Conservation (phyloP, 2,329 filamentous ascomycete species). For the Pseudogymnoascus pannorum region DNA sequence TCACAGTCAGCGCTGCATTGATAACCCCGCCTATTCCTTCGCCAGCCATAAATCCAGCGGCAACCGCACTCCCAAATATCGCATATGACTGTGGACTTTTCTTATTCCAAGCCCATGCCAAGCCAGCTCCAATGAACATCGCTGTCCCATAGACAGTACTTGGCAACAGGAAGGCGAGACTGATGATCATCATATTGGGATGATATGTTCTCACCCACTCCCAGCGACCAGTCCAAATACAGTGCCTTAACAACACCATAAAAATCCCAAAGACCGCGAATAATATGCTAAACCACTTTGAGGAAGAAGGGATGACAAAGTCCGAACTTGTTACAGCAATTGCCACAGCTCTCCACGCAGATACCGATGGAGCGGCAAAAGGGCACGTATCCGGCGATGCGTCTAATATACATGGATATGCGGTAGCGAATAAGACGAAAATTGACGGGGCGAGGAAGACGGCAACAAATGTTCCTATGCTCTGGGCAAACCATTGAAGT, state of each 20-base stretch:
- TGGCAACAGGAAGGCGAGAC: constrained; percentile 17
- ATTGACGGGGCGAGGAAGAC: constrained; percentile 17
- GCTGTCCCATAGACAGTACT: constrained; percentile 19
- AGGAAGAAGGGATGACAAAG: constrained; percentile 16
- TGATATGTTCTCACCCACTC: constrained; percentile 1
- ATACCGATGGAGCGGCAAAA: constrained; percentile 17
- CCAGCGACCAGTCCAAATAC: not conserved
- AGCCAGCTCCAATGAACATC: constrained; percentile 18
- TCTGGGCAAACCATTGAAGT: constrained; percentile 16
- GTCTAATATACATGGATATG: constrained; percentile 18
- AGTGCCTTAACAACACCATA: not conserved
- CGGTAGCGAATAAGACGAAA: constrained; percentile 19
- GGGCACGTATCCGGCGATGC: constrained; percentile 13
- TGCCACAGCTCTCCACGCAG: constrained; percentile 18
- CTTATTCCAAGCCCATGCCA: constrained; percentile 16
- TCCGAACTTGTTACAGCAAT: constrained; percentile 17
- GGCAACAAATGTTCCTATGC: constrained; percentile 17
- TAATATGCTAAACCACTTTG: constrained; percentile 6
- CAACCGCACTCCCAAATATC: constrained; percentile 17
- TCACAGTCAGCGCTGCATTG: constrained; percentile 16
- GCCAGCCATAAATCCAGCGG: constrained; percentile 19
- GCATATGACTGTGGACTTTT: constrained; percentile 14
- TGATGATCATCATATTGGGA: constrained; percentile 18
- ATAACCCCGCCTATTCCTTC: constrained; percentile 20
- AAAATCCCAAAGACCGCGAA: not conserved